phyloP scores from a whole-genome alignment of 2,329 filamentous ascomycete species.

The Tolypocladium ophioglossoides region DNA sequence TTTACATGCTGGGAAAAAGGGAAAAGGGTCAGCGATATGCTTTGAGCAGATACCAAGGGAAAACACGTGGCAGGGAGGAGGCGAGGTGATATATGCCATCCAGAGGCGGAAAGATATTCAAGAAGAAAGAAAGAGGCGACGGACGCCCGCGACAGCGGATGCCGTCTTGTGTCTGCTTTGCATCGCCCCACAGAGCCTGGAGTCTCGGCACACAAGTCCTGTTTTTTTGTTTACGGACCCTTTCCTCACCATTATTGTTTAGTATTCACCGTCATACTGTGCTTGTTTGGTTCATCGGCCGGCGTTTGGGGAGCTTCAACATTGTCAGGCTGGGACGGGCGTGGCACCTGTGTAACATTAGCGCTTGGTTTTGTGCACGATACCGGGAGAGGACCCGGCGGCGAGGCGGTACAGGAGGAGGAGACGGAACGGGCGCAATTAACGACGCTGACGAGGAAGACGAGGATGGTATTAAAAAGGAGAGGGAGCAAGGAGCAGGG shows the following conservation, averaged over 20 bases:
- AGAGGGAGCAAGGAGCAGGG: background rate
- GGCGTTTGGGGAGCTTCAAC: conserved; percentile 3
- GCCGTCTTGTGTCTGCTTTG: too few species aligned
- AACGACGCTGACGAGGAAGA: background rate
- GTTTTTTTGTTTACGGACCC: background rate
- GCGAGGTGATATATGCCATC: background rate
- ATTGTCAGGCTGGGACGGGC: background rate
- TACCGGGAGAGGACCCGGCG: background rate
- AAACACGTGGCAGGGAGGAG: background rate
- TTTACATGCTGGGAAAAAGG: conserved; percentile 1
- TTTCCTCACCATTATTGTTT: background rate
- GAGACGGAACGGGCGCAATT: background rate
- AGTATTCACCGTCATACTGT: conserved; percentile 1
- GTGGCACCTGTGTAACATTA: conserved; percentile 2
- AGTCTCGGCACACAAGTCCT: conserved; percentile 4
- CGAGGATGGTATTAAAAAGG: background rate
- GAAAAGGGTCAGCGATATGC: background rate
- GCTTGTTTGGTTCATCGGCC: background rate
- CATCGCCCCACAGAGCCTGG: conserved; percentile 6
- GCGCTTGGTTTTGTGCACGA: background rate
- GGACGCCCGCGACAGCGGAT: too few species aligned
- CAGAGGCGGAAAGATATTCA: background rate
- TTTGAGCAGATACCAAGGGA: background rate
- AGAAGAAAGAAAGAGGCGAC: background rate
- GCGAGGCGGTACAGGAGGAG: background rate